Evolutionary conservation across 2,329 filamentous ascomycete genomes (phyloP), one percentile per base, ranked within the genome.

Genomic region (Lachnellula willkommii): DNA sequence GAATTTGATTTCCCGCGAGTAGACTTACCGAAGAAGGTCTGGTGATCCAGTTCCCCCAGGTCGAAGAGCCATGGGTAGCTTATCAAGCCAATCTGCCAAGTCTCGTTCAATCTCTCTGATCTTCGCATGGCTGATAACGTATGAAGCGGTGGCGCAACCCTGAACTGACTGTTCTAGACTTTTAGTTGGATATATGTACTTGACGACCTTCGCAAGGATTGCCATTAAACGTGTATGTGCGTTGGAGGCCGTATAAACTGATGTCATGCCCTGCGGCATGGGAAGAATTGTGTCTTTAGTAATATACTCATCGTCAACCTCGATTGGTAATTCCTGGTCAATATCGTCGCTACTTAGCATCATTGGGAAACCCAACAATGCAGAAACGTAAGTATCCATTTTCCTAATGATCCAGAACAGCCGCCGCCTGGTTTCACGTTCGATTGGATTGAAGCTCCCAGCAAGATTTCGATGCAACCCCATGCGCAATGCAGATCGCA

Each of bases 21-120:
- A 39, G 22, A 48, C 81, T 75, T 79, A 90, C 89, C 90, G 81
- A 64, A 91, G 81, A 24, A 92, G 81, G 65, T 92, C 85, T 36
- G 85, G 81, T 1, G 86, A 79, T 0, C 86, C 88, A 50, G 94
- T 90, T 0, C 85, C 81, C 59, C 89, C 90, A 1, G 91, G 91
- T 58, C 88, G 86, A 72, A 96, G 84, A 53, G 84, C 82, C 63
- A 84, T 78, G 0, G 92, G 93, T 26, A 99, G 71, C 52, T 77
- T 74, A 58, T 84, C 80, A 48, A 82, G 79, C 84, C 85, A 89
- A 42, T 76, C 72, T 47, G 83, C 79, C 49, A 89, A 73, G 52
- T 86, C 82, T 5, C 74, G 70, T 68, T 89, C 86, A 49, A 87
- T 83, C 62, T 82, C 80, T 60, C 83, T 81, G 58, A 89, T 83